A percentile compares a stretch with the other conserved stretches of the same genome.
phyloP scores from a whole-genome alignment of 345 rosid genomes.

The Linum lewisii region DNA sequence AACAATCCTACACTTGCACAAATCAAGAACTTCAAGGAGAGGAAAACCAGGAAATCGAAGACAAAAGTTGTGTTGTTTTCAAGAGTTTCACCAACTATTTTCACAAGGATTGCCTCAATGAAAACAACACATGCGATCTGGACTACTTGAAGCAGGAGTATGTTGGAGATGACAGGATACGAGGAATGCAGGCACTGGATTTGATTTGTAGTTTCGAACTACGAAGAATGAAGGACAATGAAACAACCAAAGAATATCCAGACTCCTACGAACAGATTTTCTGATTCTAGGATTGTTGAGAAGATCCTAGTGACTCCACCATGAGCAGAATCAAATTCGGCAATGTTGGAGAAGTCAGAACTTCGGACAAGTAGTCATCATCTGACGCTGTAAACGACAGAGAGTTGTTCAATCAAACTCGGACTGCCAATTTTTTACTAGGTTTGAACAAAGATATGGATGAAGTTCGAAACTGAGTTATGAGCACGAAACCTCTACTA shows the following conservation, averaged over 20 bases:
- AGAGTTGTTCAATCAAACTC: too few species aligned
- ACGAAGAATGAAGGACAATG: not conserved
- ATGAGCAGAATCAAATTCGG: too few species aligned
- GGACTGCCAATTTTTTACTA: too few species aligned
- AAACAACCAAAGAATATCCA: not conserved
- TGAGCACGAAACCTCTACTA: too few species aligned
- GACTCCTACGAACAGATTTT: not conserved
- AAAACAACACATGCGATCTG: not conserved
- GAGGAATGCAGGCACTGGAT: not conserved
- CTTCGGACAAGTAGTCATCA: too few species aligned
- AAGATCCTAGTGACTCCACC: not conserved
- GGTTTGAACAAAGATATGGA: too few species aligned
- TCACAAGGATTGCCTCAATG: not conserved
- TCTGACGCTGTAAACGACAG: too few species aligned
- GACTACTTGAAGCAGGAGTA: conserved; percentile 1
- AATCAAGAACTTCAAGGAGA: conserved; percentile 7
- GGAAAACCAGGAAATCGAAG: conserved; percentile 4
- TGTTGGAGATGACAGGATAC: too few species aligned
- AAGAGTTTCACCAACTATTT: conserved; percentile 2
- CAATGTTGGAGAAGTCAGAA: too few species aligned
- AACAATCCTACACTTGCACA: conserved; percentile 4
- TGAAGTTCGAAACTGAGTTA: too few species aligned
- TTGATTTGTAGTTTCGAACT: not conserved
- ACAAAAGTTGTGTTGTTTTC: conserved; percentile 7
- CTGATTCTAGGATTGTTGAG: too few species aligned